phyloP scores from a whole-genome alignment of 805 yeast species.

The Ascoidea tarda region DNA sequence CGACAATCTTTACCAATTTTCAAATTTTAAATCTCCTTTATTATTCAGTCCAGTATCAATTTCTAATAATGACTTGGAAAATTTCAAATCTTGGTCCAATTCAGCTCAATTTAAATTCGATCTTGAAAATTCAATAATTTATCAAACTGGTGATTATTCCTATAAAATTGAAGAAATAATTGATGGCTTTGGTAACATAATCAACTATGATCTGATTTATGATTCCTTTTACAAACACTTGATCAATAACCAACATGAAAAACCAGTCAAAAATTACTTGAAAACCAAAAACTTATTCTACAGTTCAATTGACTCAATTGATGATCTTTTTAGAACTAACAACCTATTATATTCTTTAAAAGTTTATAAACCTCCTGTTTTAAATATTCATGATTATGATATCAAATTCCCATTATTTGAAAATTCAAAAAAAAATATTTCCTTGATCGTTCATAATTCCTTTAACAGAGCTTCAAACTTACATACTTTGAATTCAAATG shows the following conservation, averaged over 20 bases:
- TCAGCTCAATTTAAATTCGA: constrained; percentile 24
- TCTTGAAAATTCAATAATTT: constrained; percentile 24
- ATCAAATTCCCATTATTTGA: constrained; percentile 7
- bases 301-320: constrained; percentile 2
- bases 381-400: constrained; percentile 26
- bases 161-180: constrained; percentile 42
- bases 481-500: constrained; percentile 4
- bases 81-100: constrained; percentile 19
- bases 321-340: constrained; percentile 16
- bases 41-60: constrained; percentile 15
- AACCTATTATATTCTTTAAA: constrained; percentile 29
- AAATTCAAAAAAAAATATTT: constrained; percentile 3
- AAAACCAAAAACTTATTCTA: constrained; percentile 1
- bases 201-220: constrained; percentile 24
- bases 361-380: constrained; percentile 42
- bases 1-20: too few relatives aligned
- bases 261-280: constrained; percentile 5
- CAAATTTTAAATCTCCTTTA: constrained; percentile 33
- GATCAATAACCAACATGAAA: neutral
- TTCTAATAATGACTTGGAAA: constrained; percentile 7
- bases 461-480: neutral
- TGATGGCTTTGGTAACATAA: constrained; percentile 54
- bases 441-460: constrained; percentile 6
- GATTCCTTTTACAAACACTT: constrained; percentile 16
- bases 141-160: constrained; percentile 35